These are phyloP conservation scores for Lecanoromycetidae sp. DNA, from an alignment of 2,329 filamentous ascomycete species.

Conservation along the genomic window DNA sequence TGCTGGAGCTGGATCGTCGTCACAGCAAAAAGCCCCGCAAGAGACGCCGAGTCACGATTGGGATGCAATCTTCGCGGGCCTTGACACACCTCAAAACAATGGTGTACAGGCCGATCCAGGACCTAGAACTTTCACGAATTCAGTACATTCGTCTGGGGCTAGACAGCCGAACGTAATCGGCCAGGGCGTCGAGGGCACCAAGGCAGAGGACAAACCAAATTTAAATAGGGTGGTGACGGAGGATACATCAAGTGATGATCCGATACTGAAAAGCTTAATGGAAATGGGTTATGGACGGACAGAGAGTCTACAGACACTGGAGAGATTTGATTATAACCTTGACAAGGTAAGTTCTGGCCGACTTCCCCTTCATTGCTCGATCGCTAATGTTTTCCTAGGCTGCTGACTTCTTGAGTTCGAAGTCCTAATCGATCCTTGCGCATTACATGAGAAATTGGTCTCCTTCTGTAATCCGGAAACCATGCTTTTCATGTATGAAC, in stretches of 20 bases:
- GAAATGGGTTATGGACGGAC: conserved; percentile 73
- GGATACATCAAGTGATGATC: conserved; percentile 74
- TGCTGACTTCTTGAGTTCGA: conserved; percentile 26
- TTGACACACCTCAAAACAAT: conserved; percentile 46
- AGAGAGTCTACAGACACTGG: conserved; percentile 65
- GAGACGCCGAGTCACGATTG: conserved; percentile 57
- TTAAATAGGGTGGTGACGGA: conserved; percentile 59
- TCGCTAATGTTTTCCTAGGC: conserved; percentile 16
- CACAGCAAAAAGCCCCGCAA: conserved; percentile 23
- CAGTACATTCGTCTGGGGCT: conserved; percentile 13
- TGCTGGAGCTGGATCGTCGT: conserved; percentile 17
- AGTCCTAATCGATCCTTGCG: background rate
- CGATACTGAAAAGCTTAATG: conserved; percentile 78
- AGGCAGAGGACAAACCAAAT: conserved; percentile 26
- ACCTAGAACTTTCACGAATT: conserved; percentile 3
- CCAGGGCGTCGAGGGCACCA: conserved; percentile 3
- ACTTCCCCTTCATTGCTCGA: background rate
- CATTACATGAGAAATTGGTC: no score
- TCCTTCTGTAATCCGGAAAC: no score
- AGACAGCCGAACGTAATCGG: background rate
- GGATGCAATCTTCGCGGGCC: conserved; percentile 82
- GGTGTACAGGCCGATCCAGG: conserved; percentile 6
- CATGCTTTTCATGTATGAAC: no score
- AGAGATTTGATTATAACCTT: conserved; percentile 93
- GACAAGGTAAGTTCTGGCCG: conserved; percentile 58